phyloP scores from a whole-genome alignment of 2,329 filamentous ascomycete genomes.

The Elsinoe ampelina region DNA sequence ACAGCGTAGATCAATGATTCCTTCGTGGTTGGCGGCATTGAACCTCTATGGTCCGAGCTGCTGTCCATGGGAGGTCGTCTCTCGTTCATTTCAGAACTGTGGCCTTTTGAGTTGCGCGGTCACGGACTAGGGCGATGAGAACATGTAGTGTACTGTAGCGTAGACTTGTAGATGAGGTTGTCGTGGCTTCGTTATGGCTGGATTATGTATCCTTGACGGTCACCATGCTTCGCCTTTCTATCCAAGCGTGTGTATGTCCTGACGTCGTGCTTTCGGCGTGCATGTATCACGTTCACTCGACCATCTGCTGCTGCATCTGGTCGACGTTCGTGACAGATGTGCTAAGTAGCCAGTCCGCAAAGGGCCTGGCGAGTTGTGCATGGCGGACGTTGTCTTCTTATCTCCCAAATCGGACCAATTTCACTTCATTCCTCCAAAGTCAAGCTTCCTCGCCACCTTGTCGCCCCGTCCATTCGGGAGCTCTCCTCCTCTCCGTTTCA shows the following conservation, averaged over 20 bases:
- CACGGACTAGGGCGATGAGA: slow-evolving; percentile 13
- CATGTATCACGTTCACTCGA: too few relatives aligned
- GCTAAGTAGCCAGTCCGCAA: too few relatives aligned
- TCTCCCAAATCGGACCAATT: not conserved
- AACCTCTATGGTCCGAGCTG: slow-evolving; percentile 5
- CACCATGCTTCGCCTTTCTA: too few relatives aligned
- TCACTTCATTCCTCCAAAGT: slow-evolving; percentile 52
- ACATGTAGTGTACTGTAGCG: not conserved
- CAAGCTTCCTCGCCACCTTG: slow-evolving; percentile 73
- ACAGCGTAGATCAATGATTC: slow-evolving; percentile 12
- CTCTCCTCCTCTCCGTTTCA: slow-evolving; percentile 66
- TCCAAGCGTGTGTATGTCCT: too few relatives aligned
- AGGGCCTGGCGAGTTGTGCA: not conserved
- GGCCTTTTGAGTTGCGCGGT: slow-evolving; percentile 12
- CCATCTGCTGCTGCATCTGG: too few relatives aligned
- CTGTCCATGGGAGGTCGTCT: not conserved
- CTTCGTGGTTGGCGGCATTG: not conserved
- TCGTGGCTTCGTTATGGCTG: not conserved
- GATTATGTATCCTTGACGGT: not conserved
- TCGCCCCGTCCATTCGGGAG: slow-evolving; percentile 57
- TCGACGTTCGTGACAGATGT: too few relatives aligned
- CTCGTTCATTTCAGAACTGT: slow-evolving; percentile 14
- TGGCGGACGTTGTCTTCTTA: not conserved
- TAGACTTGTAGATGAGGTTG: not conserved
- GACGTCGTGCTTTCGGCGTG: too few relatives aligned